Base-by-base conservation (phyloP, 345 rosid species). In the Euphorbia peplus region DNA sequence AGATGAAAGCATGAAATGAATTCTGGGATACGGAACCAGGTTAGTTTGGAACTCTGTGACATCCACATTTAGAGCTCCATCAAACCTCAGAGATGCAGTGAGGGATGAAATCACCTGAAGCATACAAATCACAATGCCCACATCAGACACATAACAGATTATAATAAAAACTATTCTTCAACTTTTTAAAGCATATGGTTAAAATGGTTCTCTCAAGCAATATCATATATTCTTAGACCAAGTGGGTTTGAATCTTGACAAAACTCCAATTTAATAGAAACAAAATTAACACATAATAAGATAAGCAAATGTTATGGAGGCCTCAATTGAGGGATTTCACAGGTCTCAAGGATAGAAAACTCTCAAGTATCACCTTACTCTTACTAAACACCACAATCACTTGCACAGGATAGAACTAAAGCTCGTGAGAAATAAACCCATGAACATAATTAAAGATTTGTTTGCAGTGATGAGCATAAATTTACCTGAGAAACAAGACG, bases 1-100 rank as follows among this genome's bases (percentile, higher is more conserved):
- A 18, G 75, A 72, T 50, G 75, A 72, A 58, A 72, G 70, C 75
- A 72, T 72, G 70, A 72, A 72, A 64, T 72, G 75, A 29, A 72
- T 72, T 42, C 75, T 72, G 56, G 75, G 75, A 32, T 72, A 72
- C 0, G 75, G 75, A 54, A 72, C 75, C 70, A 72, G 9, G 61
- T 72, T 72, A 58, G 75, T 72, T 48, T 72, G 75, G 70, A 72
- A 72, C 66, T 72, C 75, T 10, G 75, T 72, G 4, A 72, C 75
- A 50, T 72, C 75, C 59, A 72, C 75, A 56, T 72, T 72, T 4
- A 72, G 70, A 65, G 75, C 75, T 15, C 75, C 75, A 58, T 72
- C 75, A 58, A 72, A 72, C 75, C 75, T 64, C 70, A 72, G 39
- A 21, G 75, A 72, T 22, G 75, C 75, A 22, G 75, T 72, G 58